Base-by-base conservation (phyloP, 768 basidiomycete species). In the Saitozyma podzolica region DNA sequence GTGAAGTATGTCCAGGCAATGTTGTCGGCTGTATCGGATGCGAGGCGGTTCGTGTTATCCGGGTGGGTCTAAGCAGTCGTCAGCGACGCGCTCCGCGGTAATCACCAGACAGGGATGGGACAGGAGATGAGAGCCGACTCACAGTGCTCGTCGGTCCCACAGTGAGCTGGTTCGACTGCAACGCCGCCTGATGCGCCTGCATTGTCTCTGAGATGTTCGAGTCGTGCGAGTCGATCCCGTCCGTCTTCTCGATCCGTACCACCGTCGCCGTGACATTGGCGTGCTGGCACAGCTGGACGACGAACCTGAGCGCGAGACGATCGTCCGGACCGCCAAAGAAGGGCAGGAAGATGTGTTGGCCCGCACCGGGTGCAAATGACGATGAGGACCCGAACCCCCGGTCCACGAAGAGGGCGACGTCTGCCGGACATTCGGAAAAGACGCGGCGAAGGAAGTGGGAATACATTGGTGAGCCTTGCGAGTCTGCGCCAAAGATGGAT, bases 261-360 rank as follows among this genome's bases (percentile, higher is more conserved):
- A 92, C 85, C 0, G 89, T 92, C 0, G 91, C 96, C 6, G 79
- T 84, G 0, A 91, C 83, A 66, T 88, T 88, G 2, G 47, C 16
- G 64, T 88, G 87, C 40, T 80, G 78, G 59, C 92, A 89, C 39
- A 96, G 81, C 76, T 97, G 94, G 41, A 90, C 85, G 5, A 91
- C 85, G 70, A 98, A 86, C 40, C 84, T 81, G 37, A 98, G 81
- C 0, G 91, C 91, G 19, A 92, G 83, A 0, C 96, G 86, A 76
- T 97, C 95, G 75, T 99, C 95, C 0, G 91, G 87, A 0, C 95
- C 95, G 43, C 95, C 95, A 75, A 92, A 89, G 85, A 95, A 97
- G 0, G 94, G 90, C 48, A 93, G 74, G 76, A 94, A 86, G 39
- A 97, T 73, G 66, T 90, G 90, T 63, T 88, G 84, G 9, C 78